Evolutionary conservation across 2,329 filamentous ascomycete species (phyloP), one percentile per base, ranked within the genome.

Genomic region (Alternaria tenuissima): DNA sequence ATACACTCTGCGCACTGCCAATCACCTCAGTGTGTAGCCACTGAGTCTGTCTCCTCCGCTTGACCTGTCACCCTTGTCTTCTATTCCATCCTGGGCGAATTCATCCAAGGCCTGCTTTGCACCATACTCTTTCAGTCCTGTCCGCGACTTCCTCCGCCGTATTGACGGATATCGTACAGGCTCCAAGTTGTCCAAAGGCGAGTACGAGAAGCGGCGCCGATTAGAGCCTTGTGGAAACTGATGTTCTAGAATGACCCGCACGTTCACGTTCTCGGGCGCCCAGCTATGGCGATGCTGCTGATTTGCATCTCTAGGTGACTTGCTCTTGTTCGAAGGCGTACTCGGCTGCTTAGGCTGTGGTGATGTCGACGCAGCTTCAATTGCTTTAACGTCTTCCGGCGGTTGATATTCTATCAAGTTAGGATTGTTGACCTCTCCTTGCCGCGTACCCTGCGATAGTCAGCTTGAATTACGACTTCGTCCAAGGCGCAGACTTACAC

Each of bases 231-330:
- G 63, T 22, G 65, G 63, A 52, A 58, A 60, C 24, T 54, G 62
- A 41, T 74, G 70, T 32, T 75, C 73, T 11, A 75, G 57, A 20
- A 72, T 63, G 14, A 75, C 70, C 16, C 67, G 70, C 8, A 75
- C 68, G 39, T 73, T 73, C 34, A 75, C 56, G 24, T 67, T 71
- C 12, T 74, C 71, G 2, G 70, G 70, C 7, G 63, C 64, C 67
- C 68, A 72, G 24, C 64, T 68, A 26, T 65, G 66, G 39, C 67
- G 58, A n/a, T 61, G 59, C 1, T 60, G 41, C 12, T 38, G 38
- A 6, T 39, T 18, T 38, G 49, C 55, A 26, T 16, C 22, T 52
- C 58, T 67, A 5, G 56, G 34, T n/a, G 41, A 32, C n/a, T 38
- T 57, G 32, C 52, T 59, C 7, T 57, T 43, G 36, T 43, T 43